Evolutionary conservation across 441 rosid genomes (phyloP), one percentile per base, ranked within the genome.

Genomic region (Macaranga tanarius): DNA sequence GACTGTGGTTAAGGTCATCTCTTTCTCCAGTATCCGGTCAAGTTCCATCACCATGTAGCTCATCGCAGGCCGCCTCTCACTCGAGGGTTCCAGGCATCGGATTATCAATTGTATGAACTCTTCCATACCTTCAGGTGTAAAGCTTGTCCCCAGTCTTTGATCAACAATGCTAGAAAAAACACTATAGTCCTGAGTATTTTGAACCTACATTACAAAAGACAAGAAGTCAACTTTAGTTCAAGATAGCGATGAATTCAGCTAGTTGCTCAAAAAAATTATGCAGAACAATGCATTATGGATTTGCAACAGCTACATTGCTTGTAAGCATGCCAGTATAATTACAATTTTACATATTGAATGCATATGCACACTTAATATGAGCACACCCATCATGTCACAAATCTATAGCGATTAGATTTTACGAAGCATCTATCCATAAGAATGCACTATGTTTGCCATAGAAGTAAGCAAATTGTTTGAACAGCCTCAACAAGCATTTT

Each of bases 1-100:
- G 62, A 79, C 73, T 28, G 86, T 82, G 25, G 90, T 89, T 67
- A 86, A n/a, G 66, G 72, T 85, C 87, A 76, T 84, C 69, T 85
- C 90, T 66, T 85, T 84, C 70, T 79, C 83, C 12, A 75, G 76
- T 25, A 92, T 85, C 66, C 85, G 68, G 26, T 90, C 87, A 0
- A 92, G 91, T 72, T 88, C 88, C 34, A 20, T 62, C 65, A 80
- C 86, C 25, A 88, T 73, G 55, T 56, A 65, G n/a, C 83, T 83
- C 88, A 88, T 91, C 10, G 73, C 75, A 1, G 86, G 88, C 28
- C 90, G 73, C 65, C 78, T 77, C 31, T 62, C 80, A 12, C 87
- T 84, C 0, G 91, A 88, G 34, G 79, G 74, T 23, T 75, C 75
- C 70, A 88, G 66, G 74, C 92, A 91, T 42, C 73, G 73, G 56